Base-by-base conservation (phyloP, 106 monocot genomes). In the Amphibolis antarctica region DNA sequence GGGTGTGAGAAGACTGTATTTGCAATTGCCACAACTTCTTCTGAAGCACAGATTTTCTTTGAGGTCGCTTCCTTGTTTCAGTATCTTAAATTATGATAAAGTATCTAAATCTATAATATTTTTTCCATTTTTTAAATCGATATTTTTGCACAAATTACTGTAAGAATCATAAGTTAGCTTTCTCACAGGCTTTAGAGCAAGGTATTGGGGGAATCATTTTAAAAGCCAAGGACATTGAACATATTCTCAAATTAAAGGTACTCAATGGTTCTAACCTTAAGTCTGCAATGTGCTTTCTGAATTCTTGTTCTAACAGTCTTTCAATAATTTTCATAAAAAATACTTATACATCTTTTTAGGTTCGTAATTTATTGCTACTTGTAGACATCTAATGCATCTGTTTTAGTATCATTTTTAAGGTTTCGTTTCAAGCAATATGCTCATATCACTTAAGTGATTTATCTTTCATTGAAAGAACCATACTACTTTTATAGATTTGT, bases 141-240 rank as follows among this genome's bases (percentile, higher is more conserved):
- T 57, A 57, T 57, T 4, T 9, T 17, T 11, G 57, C 36, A 17
- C 28, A 28, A 26, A 57, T 20, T 57, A 57, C 26, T 12, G 13
- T 57, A 28, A 57, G 28, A 57, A 57, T 14, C 54, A 55, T 23
- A 55, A 4, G 4, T 30, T 15, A 9, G 17, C 22, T 21, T 62
- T 30, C 3, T 45, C 24, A 9, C 58, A 92, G 91, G 91, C 91
- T 36, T 77, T 86, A 62, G 92, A 92, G 69, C 79, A 81, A 74
- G 92, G 92, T 45, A 81, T 92, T 64, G 79, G 75, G 62, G 92
- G 92, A 60, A 84, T 92, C 60, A 77, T 92, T 44, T 68, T 92
- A 31, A 86, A 92, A 77, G 79, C 77, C 10, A 75, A 86, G 25
- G 81, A 83, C 43, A 64, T 77, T 28, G 78, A 71, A 42, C 83